Evolutionary conservation across 2,329 filamentous ascomycete genomes (phyloP).

Genomic region (Penicillium griseofulvum): DNA sequence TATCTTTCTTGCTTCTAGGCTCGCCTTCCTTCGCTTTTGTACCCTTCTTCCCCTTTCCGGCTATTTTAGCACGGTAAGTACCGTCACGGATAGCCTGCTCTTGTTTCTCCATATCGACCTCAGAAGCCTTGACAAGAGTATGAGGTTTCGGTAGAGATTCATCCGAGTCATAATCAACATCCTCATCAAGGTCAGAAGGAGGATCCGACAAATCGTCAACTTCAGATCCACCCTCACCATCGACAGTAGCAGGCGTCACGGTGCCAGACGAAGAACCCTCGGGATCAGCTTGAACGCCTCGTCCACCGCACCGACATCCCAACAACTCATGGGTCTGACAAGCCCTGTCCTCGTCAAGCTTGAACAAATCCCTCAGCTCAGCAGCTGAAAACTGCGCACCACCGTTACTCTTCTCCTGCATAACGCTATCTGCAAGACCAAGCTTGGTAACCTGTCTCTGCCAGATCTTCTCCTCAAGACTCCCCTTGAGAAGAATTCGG

Average conservation of each 20-base stretch:
- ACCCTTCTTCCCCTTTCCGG: slow-evolving; percentile 4
- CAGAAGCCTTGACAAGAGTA: slow-evolving; percentile 41
- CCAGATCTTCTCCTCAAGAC: slow-evolving; percentile 72
- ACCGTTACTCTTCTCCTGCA: slow-evolving; percentile 59
- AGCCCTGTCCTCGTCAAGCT: slow-evolving; percentile 57
- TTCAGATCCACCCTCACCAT: slow-evolving; percentile 8
- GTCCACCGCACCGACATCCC: slow-evolving; percentile 61
- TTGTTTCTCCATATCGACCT: slow-evolving; percentile 38
- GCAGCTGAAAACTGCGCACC: slow-evolving; percentile 62
- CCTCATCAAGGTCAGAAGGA: background rate
- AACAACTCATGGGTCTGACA: slow-evolving; percentile 69
- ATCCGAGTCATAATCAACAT: slow-evolving; percentile 20
- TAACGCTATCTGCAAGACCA: slow-evolving; percentile 67
- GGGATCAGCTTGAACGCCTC: slow-evolving; percentile 35
- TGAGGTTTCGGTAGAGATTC: slow-evolving; percentile 30
- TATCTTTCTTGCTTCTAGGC: slow-evolving; percentile 28
- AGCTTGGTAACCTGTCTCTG: slow-evolving; percentile 70
- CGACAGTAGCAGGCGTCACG: slow-evolving; percentile 10
- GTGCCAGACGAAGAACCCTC: slow-evolving; percentile 6
- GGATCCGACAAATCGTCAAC: background rate
- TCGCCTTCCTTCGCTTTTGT: slow-evolving; percentile 5
- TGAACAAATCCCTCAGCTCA: slow-evolving; percentile 66
- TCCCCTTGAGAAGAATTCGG: slow-evolving; percentile 64
- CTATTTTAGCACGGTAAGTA: slow-evolving; percentile 7
- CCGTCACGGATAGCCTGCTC: slow-evolving; percentile 30